Evolutionary conservation across 192 early-diverging fungal genomes (phyloP).

Genomic region (Geranomyces variabilis): DNA sequence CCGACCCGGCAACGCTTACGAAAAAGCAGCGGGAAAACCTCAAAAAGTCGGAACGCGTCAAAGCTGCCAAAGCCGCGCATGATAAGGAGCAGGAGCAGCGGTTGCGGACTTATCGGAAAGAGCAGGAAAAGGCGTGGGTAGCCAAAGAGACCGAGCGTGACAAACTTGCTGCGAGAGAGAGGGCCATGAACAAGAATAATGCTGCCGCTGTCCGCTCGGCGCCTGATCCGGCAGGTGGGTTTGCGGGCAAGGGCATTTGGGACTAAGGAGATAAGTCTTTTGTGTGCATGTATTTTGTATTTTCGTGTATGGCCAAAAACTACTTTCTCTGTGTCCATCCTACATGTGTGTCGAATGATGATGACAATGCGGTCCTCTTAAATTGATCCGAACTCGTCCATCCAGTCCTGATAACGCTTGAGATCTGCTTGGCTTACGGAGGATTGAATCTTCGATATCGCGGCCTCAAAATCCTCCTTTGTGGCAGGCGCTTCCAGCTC

Average conservation of each 20-base stretch:
- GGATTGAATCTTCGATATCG: conserved; percentile 60
- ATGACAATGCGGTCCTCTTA: too few species aligned
- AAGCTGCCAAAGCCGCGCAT: conserved; percentile 23
- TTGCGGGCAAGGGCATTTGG: too few species aligned
- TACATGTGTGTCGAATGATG: too few species aligned
- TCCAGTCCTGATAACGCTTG: conserved; percentile 65
- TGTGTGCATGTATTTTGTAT: too few species aligned
- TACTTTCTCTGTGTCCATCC: too few species aligned
- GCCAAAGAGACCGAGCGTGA: conserved; percentile 13
- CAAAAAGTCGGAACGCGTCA: conserved; percentile 32
- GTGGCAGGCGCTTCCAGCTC: conserved; percentile 60
- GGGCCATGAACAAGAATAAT: neutral
- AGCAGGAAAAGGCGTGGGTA: conserved; percentile 24
- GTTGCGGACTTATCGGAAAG: conserved; percentile 21
- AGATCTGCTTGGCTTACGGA: conserved; percentile 59
- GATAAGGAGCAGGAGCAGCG: conserved; percentile 17
- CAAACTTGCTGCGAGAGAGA: conserved; percentile 9
- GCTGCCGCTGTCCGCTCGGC: too few species aligned
- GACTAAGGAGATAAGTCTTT: too few species aligned
- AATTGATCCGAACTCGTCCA: conserved; percentile 59
- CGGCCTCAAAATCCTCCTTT: conserved; percentile 54
- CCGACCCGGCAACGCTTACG: conserved; percentile 15
- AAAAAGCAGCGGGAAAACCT: conserved; percentile 45
- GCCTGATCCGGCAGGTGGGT: too few species aligned
- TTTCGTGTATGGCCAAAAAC: too few species aligned